These are phyloP conservation scores for Phoma sp. DNA, from an alignment of 2,329 filamentous ascomycete genomes.

Conservation along the genomic window DNA sequence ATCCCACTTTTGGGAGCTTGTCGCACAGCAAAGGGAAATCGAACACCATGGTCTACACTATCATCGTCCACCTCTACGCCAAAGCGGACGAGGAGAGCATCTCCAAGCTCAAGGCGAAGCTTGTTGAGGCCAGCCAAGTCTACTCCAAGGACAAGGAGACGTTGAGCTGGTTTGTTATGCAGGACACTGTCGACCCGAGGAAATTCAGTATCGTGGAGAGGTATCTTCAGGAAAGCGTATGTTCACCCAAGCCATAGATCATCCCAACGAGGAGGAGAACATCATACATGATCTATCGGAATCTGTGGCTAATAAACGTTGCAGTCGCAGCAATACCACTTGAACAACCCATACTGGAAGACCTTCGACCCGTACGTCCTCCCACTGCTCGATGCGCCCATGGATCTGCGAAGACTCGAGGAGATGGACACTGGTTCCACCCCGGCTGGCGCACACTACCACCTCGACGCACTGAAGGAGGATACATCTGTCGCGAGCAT, in stretches of 20 bases:
- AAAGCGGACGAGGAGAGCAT: conserved; percentile 71
- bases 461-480: conserved; percentile 28
- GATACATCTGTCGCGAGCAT: conserved; percentile 25
- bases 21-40: not conserved
- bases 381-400: conserved; percentile 70
- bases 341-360: conserved; percentile 74
- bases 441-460: conserved; percentile 38
- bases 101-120: conserved; percentile 72
- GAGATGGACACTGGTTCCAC: conserved; percentile 68
- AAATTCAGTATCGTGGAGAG: conserved; percentile 80
- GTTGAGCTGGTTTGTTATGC: conserved; percentile 76
- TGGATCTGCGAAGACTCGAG: conserved; percentile 73
- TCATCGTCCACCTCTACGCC: conserved; percentile 73
- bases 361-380: conserved; percentile 78
- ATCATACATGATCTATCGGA: not conserved
- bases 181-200: conserved; percentile 71
- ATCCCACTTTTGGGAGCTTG: not conserved
- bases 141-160: conserved; percentile 77
- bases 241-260: conserved; percentile 30
- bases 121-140: conserved; percentile 75
- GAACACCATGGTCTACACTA: conserved; percentile 68
- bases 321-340: conserved; percentile 54
- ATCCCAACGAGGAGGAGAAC: no score
- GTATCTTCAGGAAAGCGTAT: conserved; percentile 70
- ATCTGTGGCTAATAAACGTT: not conserved